A percentile compares a stretch with the other conserved stretches of the same genome.
Evolutionary conservation across 2,329 filamentous ascomycete species (phyloP).

Genomic region (Colletotrichum chrysophilum): DNA sequence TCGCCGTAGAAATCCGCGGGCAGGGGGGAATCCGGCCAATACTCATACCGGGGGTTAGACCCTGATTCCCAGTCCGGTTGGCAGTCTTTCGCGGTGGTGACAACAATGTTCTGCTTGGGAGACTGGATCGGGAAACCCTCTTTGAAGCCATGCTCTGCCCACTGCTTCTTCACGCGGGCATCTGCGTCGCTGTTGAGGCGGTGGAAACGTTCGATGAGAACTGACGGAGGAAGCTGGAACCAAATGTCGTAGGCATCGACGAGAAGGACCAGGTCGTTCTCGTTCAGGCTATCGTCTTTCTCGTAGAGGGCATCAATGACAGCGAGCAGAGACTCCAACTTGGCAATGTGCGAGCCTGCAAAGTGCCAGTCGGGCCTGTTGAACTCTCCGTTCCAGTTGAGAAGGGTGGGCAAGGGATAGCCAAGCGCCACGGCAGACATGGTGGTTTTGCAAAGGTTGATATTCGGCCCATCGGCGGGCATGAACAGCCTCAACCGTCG

Average conservation of each 20-base stretch:
- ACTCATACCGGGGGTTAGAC: conserved; percentile 38
- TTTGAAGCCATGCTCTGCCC: conserved; percentile 20
- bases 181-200: conserved; percentile 38
- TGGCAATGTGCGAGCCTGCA: conserved; percentile 42
- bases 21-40: conserved; percentile 41
- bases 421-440: conserved; percentile 42
- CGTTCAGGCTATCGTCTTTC: conserved; percentile 19
- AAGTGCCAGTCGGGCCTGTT: conserved; percentile 41
- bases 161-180: conserved; percentile 28
- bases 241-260: conserved; percentile 44
- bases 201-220: conserved; percentile 40
- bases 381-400: conserved; percentile 44
- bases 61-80: conserved; percentile 36
- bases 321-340: conserved; percentile 37
- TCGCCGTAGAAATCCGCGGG: conserved; percentile 36
- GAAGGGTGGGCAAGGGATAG: conserved; percentile 39
- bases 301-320: conserved; percentile 34
- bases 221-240: conserved; percentile 43
- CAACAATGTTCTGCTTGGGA: conserved; percentile 35
- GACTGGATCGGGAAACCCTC: conserved; percentile 32
- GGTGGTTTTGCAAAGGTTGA: conserved; percentile 43
- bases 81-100: conserved; percentile 40
- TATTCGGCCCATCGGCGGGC: conserved; percentile 38
- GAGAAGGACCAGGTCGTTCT: conserved; percentile 39
- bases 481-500: conserved; percentile 41